Percentiles rank a stretch among this genome's conserved stretches.
phyloP scores from a whole-genome alignment of 164 flowering plant genomes.

The Piper longum region DNA sequence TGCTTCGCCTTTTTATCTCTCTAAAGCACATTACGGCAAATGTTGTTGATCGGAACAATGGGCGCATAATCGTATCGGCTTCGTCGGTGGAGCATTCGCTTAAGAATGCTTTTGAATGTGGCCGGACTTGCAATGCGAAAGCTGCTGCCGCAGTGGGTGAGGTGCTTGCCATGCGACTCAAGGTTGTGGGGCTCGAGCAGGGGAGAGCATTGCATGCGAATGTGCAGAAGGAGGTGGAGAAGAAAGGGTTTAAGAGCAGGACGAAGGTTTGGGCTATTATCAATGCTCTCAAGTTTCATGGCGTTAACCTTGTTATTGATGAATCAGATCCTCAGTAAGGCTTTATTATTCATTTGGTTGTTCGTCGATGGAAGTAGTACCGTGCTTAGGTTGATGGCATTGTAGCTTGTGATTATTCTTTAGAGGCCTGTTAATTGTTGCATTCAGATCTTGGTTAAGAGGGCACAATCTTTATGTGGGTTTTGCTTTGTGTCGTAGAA shows the following conservation, averaged over 20 bases:
- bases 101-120: slow-evolving; percentile 58
- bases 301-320: slow-evolving; percentile 56
- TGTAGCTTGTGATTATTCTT: no score
- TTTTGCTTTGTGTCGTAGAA: no score
- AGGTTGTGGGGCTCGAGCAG: slow-evolving; percentile 73
- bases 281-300: slow-evolving; percentile 65
- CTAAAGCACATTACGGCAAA: slow-evolving; percentile 84
- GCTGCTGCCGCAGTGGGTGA: slow-evolving; percentile 81
- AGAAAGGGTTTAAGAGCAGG: slow-evolving; percentile 56
- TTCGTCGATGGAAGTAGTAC: no score
- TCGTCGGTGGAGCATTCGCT: slow-evolving; percentile 84
- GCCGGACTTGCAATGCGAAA: slow-evolving; percentile 85
- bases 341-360: no score
- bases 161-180: slow-evolving; percentile 85
- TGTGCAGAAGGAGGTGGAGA: slow-evolving; percentile 64
- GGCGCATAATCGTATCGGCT: slow-evolving; percentile 62
- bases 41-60: slow-evolving; percentile 77
- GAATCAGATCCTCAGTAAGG: slow-evolving; percentile 12
- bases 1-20: slow-evolving; percentile 61
- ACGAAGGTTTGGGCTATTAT: slow-evolving; percentile 81
- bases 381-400: no score
- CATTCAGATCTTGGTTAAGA: no score
- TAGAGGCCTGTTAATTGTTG: no score
- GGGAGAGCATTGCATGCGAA: slow-evolving; percentile 65
- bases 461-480: no score